Evolutionary conservation across 139 green algal species (phyloP).

Genomic region (Picochlorum sp.): DNA sequence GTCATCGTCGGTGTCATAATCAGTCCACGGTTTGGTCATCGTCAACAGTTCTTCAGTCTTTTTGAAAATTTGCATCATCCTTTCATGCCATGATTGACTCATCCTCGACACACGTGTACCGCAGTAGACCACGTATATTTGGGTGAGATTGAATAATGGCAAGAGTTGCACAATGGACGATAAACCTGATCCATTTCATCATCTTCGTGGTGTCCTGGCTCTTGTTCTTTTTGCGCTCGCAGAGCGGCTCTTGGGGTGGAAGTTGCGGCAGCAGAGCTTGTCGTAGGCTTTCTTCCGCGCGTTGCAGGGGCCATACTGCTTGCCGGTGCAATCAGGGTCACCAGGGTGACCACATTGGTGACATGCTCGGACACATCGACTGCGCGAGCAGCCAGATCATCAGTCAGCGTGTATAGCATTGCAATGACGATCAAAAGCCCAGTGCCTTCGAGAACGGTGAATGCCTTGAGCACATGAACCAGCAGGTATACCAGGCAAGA

Average conservation of each 20-base stretch:
- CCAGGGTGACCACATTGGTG: slow-evolving; percentile 7
- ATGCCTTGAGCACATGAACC: slow-evolving; percentile 1
- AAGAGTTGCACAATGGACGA: no score
- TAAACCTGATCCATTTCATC: no score
- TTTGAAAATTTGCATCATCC: no score
- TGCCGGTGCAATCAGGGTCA: slow-evolving; percentile 6
- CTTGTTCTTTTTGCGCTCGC: no score
- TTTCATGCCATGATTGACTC: no score
- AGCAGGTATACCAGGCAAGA: neutral
- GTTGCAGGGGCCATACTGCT: neutral
- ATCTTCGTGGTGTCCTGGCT: no score
- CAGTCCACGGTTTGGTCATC: no score
- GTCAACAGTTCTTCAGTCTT: no score
- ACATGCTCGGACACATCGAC: neutral
- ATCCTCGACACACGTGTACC: no score
- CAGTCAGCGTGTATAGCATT: neutral
- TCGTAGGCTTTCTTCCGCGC: neutral
- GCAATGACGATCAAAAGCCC: slow-evolving; percentile 3
- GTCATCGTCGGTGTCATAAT: no score
- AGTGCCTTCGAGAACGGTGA: neutral
- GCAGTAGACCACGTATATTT: no score
- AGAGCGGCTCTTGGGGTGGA: neutral
- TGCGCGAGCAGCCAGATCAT: neutral
- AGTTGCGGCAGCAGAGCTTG: neutral
- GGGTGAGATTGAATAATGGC: no score